Evolutionary conservation across 768 basidiomycete species (phyloP), one percentile per base, ranked within the genome.

Genomic region (Daedalea quercina): DNA sequence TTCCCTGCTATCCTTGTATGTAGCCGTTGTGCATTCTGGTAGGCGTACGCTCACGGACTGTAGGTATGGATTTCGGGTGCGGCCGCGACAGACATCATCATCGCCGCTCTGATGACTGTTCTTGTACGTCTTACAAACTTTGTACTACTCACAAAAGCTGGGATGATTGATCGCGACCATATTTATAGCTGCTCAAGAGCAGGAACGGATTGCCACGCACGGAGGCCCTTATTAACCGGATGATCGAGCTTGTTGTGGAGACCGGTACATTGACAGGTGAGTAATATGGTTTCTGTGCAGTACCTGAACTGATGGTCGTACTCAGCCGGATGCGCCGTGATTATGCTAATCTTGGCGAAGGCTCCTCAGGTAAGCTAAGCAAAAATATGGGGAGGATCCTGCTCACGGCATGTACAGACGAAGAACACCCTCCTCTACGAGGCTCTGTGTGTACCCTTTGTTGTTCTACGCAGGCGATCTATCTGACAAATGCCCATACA

Each of bases 41-140:
- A 40, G 17, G 35, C 19, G 17, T 24, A 22, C 24, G 33, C 26
- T 22, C 12, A 26, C 13, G 35, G 34, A 12, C 37, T 4, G 34
- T 4, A 17, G 1, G 22, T 42, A 50, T 51, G 43, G 20, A 26
- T 52, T 46, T 44, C 51, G 50, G 13, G 41, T 13, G 9, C 22
- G 8, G 51, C 51, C n/a, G 3, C 52, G 4, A 47, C 49, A 9
- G 55, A 56, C 26, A 24, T 50, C 24, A 33, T 56, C 34, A 56
- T 56, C 25, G 55, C 55, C 13, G 42, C 24, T 3, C 17, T 31
- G 9, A 56, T 56, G 55, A 53, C 55, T 7, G 26, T 25, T 9
- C n/a, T 44, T 3, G 55, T 56, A 43, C 9, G 55, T 42, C 6
- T 15, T 40, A 6, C n/a, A n/a, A n/a, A n/a, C n/a, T n/a, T n/a